These are phyloP conservation scores for Perkinsus chesapeaki DNA, from an alignment of 169 alveolate species.

Conservation along the genomic window DNA sequence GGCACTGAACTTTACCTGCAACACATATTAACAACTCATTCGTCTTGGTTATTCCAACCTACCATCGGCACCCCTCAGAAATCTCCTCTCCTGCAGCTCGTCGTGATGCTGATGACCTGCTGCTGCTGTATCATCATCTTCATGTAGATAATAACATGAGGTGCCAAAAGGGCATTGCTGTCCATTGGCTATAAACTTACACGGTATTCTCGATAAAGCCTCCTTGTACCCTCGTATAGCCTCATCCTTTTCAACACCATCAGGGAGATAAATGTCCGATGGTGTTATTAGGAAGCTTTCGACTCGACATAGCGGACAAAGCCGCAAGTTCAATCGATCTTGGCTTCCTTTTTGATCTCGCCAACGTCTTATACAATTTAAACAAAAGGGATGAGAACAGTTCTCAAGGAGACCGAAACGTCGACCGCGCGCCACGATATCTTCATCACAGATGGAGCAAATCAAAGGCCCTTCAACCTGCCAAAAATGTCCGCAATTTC, in stretches of 20 bases:
- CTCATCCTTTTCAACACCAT: not conserved
- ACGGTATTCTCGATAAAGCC: not conserved
- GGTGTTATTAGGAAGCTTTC: not conserved
- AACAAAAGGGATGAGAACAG: not conserved
- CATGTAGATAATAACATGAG: not conserved
- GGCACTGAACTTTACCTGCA: not conserved
- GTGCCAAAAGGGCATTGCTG: not conserved
- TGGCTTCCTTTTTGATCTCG: not conserved
- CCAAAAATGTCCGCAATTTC: not conserved
- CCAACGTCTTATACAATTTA: not conserved
- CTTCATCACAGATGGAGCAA: not conserved
- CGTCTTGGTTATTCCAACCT: not conserved
- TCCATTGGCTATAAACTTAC: not conserved
- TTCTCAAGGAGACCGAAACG: not conserved
- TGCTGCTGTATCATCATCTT: not conserved
- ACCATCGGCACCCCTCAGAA: not conserved
- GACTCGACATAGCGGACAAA: not conserved
- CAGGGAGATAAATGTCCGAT: not conserved
- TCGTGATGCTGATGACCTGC: too few species aligned
- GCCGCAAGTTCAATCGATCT: not conserved
- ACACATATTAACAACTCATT: not conserved
- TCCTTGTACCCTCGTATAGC: not conserved
- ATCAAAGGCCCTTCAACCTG: not conserved
- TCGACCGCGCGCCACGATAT: not conserved
- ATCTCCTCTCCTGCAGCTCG: not conserved